Evolutionary conservation across 805 yeast genomes (phyloP).

Genomic region (Candida silvatica): DNA sequence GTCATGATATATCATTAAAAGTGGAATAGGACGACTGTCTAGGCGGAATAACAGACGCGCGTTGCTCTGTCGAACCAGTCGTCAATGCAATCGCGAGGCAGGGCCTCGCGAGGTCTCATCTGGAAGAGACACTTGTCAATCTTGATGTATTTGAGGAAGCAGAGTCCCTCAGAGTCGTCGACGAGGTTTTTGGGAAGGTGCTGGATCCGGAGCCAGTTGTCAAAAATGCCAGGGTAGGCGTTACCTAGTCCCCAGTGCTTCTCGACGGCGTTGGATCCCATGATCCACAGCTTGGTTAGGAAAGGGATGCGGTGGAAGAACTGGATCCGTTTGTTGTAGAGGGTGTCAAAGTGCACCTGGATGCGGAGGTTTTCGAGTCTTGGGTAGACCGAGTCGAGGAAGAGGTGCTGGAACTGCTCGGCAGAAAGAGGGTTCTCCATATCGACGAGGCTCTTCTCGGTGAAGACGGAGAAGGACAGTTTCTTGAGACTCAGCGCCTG

Average conservation of each 20-base stretch:
- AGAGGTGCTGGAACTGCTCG: conserved; percentile 11
- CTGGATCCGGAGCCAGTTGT: conserved; percentile 49
- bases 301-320: conserved; percentile 20
- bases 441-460: conserved; percentile 14
- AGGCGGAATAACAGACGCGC: conserved; percentile 8
- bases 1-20: not conserved
- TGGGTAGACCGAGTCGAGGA: conserved; percentile 10
- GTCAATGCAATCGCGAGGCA: conserved; percentile 38
- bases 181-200: conserved; percentile 39
- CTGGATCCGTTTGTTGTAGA: conserved; percentile 20
- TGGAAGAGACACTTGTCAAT: conserved; percentile 44
- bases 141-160: conserved; percentile 31
- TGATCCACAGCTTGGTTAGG: conserved; percentile 32
- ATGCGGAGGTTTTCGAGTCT: conserved; percentile 31
- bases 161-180: conserved; percentile 1
- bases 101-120: conserved; percentile 14
- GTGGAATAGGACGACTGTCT: not conserved
- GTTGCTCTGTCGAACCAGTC: conserved; percentile 34
- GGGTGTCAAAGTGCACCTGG: conserved; percentile 25
- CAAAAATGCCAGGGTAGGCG: conserved; percentile 44
- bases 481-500: conserved; percentile 13
- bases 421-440: conserved; percentile 11
- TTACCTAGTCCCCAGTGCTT: conserved; percentile 49
- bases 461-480: conserved; percentile 17
- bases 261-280: conserved; percentile 44